These are phyloP conservation scores for Aureobasidium sp. DNA, from an alignment of 2,329 filamentous ascomycete species.

Conservation along the genomic window DNA sequence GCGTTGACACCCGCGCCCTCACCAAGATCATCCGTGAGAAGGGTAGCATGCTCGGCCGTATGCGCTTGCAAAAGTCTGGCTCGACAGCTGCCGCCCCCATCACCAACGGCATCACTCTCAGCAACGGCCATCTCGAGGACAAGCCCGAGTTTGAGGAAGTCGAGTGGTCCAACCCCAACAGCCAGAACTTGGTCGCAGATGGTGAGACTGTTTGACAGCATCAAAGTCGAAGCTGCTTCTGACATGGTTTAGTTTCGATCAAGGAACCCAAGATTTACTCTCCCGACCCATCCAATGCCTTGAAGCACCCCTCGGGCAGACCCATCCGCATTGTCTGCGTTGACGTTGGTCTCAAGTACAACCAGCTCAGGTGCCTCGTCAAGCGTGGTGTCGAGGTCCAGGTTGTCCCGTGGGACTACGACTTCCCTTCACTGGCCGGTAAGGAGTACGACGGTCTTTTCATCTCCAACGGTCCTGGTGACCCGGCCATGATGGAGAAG, in stretches of 20 bases:
- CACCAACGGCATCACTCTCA: slow-evolving; percentile 28
- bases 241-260: slow-evolving; percentile 65
- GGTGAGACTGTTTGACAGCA: slow-evolving; percentile 53
- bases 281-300: slow-evolving; percentile 61
- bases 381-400: slow-evolving; percentile 87
- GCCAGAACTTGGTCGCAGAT: slow-evolving; percentile 86
- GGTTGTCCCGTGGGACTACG: slow-evolving; percentile 93
- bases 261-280: slow-evolving; percentile 79
- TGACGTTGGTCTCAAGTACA: slow-evolving; percentile 97
- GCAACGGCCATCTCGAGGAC: slow-evolving; percentile 28
- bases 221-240: slow-evolving; percentile 16
- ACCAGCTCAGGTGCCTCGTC: slow-evolving; percentile 90
- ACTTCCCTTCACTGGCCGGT: slow-evolving; percentile 69
- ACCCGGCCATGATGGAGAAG: slow-evolving; percentile 74
- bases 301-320: slow-evolving; percentile 84
- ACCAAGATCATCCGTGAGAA: slow-evolving; percentile 92
- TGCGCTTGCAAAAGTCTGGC: slow-evolving; percentile 63
- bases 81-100: slow-evolving; percentile 38
- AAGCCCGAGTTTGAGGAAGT: slow-evolving; percentile 60
- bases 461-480: slow-evolving; percentile 94
- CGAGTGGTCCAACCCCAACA: slow-evolving; percentile 88
- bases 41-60: slow-evolving; percentile 90
- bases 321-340: slow-evolving; percentile 82
- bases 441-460: slow-evolving; percentile 94
- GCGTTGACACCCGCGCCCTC: slow-evolving; percentile 84